Percentiles rank a stretch among this genome's conserved stretches.
Conservation (phyloP, 345 rosid species). For the Microcos paniculata region DNA sequence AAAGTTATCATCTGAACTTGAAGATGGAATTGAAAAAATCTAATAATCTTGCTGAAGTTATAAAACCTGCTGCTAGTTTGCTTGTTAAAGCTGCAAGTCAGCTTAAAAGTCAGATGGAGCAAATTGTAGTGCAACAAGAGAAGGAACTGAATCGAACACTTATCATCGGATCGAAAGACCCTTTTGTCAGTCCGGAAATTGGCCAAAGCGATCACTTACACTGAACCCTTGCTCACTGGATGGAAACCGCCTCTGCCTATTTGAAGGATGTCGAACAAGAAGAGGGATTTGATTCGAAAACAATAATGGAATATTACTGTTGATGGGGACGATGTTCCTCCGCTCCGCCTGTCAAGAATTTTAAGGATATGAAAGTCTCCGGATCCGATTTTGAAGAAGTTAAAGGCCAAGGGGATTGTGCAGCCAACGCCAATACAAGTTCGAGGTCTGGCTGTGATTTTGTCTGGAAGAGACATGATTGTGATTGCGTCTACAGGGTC, state of each 20-base stretch:
- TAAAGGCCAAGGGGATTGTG: conserved; percentile 82
- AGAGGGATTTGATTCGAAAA: conserved; percentile 64
- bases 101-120: conserved; percentile 78
- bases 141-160: conserved; percentile 89
- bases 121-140: conserved; percentile 82
- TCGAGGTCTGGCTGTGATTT: conserved; percentile 87
- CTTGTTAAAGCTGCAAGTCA: conserved; percentile 88
- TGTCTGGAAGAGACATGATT: conserved; percentile 85
- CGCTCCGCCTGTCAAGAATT: conserved; percentile 78
- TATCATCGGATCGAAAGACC: conserved; percentile 80
- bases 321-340: conserved; percentile 85
- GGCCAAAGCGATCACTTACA: conserved; percentile 86
- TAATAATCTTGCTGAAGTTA: conserved; percentile 64
- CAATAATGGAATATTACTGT: conserved; percentile 96
- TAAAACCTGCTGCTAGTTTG: conserved; percentile 78
- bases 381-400: conserved; percentile 55
- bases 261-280: conserved; percentile 58
- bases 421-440: conserved; percentile 98
- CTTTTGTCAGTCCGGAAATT: conserved; percentile 86
- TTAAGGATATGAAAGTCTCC: conserved; percentile 88
- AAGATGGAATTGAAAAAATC: conserved; percentile 66
- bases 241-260: conserved; percentile 85
- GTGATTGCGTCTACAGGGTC: conserved; percentile 95
- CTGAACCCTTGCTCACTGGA: conserved; percentile 72
- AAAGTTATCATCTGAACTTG: conserved; percentile 48